These are phyloP conservation scores for Artemisia annua DNA, from an alignment of 129 eudicot species.

Conservation along the genomic window DNA sequence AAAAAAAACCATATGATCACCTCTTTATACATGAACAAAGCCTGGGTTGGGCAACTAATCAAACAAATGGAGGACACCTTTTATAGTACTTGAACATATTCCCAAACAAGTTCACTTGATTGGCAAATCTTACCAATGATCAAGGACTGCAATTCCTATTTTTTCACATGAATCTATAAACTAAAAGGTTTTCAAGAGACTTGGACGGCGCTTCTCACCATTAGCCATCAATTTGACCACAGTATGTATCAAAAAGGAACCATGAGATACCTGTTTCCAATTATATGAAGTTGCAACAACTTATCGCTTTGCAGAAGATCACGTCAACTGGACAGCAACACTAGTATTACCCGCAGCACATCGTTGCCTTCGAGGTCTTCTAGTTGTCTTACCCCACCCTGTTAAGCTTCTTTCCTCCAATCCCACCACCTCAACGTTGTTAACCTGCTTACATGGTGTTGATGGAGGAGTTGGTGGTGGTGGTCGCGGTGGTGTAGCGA, in stretches of 20 bases:
- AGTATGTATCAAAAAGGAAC: constrained; percentile 43
- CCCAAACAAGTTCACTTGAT: too few species aligned
- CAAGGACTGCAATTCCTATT: constrained; percentile 5
- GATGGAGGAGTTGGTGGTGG: constrained; percentile 35
- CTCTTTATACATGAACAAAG: too few species aligned
- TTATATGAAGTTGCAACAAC: constrained; percentile 20
- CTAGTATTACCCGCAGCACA: constrained; percentile 62
- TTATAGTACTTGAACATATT: too few species aligned
- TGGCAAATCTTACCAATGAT: background rate
- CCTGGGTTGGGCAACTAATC: too few species aligned
- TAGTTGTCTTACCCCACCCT: constrained; percentile 94
- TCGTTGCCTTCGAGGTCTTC: constrained; percentile 85
- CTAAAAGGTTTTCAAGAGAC: background rate
- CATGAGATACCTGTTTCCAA: constrained; percentile 41
- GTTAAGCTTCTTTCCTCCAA: constrained; percentile 40
- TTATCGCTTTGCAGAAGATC: constrained; percentile 8
- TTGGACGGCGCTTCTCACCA: constrained; percentile 5
- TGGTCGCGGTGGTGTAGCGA: constrained; percentile 16
- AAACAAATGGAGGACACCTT: too few species aligned
- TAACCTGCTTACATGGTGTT: constrained; percentile 5
- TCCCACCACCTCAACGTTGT: constrained; percentile 7
- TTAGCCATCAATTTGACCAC: constrained; percentile 30
- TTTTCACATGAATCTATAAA: too few species aligned
- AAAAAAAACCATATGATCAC: too few species aligned
- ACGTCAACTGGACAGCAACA: constrained; percentile 46